Evolutionary conservation across 192 early-diverging fungal species (phyloP).

Genomic region (Umbelopsis sp.): DNA sequence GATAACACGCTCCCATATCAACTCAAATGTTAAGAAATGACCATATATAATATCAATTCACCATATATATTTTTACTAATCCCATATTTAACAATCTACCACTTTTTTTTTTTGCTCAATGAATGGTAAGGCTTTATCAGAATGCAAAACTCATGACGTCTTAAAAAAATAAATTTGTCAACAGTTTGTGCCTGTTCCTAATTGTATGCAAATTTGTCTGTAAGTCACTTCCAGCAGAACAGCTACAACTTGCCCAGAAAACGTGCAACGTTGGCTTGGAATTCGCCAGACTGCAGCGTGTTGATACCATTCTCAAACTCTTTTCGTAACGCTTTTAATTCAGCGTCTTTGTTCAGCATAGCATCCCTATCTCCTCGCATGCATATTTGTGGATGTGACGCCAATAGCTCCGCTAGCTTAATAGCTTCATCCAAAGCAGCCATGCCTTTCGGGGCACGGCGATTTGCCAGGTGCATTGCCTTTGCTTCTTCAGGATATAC

Average conservation of each 20-base stretch:
- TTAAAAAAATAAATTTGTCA: too few relatives aligned
- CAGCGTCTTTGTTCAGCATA: constrained; percentile 34
- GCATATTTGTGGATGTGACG: constrained; percentile 47
- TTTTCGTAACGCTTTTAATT: constrained; percentile 43
- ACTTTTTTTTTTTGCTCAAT: too few relatives aligned
- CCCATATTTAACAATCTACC: too few relatives aligned
- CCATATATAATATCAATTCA: too few relatives aligned
- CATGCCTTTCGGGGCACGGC: constrained; percentile 25
- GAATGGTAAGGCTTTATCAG: too few relatives aligned
- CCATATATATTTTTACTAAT: too few relatives aligned
- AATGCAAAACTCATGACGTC: too few relatives aligned
- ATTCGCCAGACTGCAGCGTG: constrained; percentile 45
- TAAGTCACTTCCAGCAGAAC: background rate
- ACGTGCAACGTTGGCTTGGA: constrained; percentile 19
- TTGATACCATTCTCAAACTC: constrained; percentile 44
- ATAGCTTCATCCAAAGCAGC: constrained; percentile 43
- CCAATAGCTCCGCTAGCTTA: constrained; percentile 31
- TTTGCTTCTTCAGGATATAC: constrained; percentile 46
- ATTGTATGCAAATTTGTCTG: too few relatives aligned
- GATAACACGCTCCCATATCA: too few relatives aligned
- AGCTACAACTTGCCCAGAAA: constrained; percentile 15
- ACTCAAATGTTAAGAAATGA: too few relatives aligned
- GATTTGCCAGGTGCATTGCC: constrained; percentile 40
- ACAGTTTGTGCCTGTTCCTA: too few relatives aligned
- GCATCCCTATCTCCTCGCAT: constrained; percentile 47